Base-by-base conservation (phyloP, 169 alveolate genomes). In the Plasmodium billcollinsi region DNA sequence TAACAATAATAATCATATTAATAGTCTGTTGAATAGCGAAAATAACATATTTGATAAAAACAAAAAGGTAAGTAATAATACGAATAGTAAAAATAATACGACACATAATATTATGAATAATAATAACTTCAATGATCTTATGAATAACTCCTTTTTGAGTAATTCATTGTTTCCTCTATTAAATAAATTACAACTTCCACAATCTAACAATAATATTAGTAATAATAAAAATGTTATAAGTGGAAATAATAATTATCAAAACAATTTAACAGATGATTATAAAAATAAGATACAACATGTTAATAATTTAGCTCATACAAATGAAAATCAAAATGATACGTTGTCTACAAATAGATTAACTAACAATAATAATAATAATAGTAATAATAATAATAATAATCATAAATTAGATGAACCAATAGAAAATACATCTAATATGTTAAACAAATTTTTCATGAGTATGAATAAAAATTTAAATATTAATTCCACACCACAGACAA, bases 361-460 rank as follows among this genome's bases (percentile, higher is more conserved):
- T 7, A 71, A 49, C 58, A 71, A 39, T 29, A 71, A 62, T 12
- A 45, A 20, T 29, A 12, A 24, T 20, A 58, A 24, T 56, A 45
- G 4, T 58, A 61, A 61, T 7, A 71, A 49, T 29, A 71, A 39
- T 29, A 71, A 62, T 12, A 45, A 20, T 29, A 12, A 24, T 20
- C 33, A 24, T 56, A 26, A 20, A 56, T 24, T 56, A 5, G 56
- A 29, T 47, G 15, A 52, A 52, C 0, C n/a, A n/a, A 5, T 14
- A 5, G 21, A 9, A 2, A 56, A 52, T 29, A 52, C 12, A 24
- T 14, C 76, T 7, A 78, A 63, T 39, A 9, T 59, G 59, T 14
- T 52, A 65, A 78, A 65, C 58, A 75, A 76, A n/a, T 56, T 63
- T n/a, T 65, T 76, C 9, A 50, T 50, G 67, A 76, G 67, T 76